Conservation (phyloP, 2,329 filamentous ascomycete species). For the Diplocarpon mali region DNA sequence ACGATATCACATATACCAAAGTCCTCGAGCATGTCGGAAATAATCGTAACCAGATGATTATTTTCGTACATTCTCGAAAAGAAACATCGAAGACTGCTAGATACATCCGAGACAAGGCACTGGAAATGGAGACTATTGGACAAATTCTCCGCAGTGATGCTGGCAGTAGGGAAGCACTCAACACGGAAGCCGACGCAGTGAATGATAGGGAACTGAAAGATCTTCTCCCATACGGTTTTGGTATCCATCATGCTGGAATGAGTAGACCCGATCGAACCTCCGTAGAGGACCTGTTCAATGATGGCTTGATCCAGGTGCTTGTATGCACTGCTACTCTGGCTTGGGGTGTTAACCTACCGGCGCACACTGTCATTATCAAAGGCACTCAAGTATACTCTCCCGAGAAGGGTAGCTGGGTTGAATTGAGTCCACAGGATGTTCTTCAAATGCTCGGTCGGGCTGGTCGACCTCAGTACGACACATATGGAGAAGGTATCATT, state of each 20-base stretch:
- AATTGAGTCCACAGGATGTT: constrained; percentile 93
- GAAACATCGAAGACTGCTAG: constrained; percentile 96
- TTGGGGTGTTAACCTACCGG: constrained; percentile 97
- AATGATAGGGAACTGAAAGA: constrained; percentile 87
- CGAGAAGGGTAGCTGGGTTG: constrained; percentile 97
- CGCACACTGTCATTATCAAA: constrained; percentile 98
- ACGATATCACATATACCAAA: constrained; percentile 96
- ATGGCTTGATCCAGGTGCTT: constrained; percentile 85
- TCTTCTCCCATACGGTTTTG: constrained; percentile 88
- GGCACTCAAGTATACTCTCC: constrained; percentile 96
- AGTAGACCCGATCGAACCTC: constrained; percentile 87
- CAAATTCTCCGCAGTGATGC: constrained; percentile 91
- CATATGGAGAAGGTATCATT: constrained; percentile 96
- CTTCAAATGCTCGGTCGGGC: constrained; percentile 98
- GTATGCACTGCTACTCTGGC: constrained; percentile 97
- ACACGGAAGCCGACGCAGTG: constrained; percentile 72
- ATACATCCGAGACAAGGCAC: constrained; percentile 89
- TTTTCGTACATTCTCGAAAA: constrained; percentile 96
- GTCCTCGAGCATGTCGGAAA: constrained; percentile 92
- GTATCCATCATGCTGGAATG: constrained; percentile 98
- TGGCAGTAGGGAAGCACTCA: constrained; percentile 77
- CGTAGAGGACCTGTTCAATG: constrained; percentile 87
- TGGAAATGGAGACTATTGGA: constrained; percentile 95
- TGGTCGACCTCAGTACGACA: constrained; percentile 91
- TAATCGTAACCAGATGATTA: constrained; percentile 93